Percentiles rank a stretch among this genome's conserved stretches.
These are phyloP conservation scores for Amanita polypyramis DNA, from an alignment of 768 basidiomycete species.

Conservation along the genomic window DNA sequence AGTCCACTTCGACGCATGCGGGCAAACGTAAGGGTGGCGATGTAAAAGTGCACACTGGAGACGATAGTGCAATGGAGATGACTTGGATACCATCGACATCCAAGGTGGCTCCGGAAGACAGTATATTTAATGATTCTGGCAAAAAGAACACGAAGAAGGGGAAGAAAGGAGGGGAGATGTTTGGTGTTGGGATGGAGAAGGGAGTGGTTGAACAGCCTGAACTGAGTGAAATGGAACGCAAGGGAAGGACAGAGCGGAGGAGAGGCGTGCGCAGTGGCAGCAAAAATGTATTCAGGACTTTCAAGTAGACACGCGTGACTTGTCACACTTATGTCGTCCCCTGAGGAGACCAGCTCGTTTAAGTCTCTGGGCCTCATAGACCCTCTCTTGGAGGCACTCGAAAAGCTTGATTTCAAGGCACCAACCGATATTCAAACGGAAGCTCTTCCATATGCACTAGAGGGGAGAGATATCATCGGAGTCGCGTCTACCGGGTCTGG, in stretches of 20 bases:
- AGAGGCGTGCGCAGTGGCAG: slow-evolving; percentile 81
- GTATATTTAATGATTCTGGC: slow-evolving; percentile 17
- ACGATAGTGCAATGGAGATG: slow-evolving; percentile 72
- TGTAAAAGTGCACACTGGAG: slow-evolving; percentile 11
- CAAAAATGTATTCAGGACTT: slow-evolving; percentile 67
- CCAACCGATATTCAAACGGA: slow-evolving; percentile 90
- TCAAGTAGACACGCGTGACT: slow-evolving; percentile 2
- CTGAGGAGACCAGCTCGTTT: slow-evolving; percentile 68
- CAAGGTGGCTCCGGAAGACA: slow-evolving; percentile 24
- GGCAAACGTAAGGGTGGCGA: slow-evolving; percentile 10
- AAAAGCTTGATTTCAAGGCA: slow-evolving; percentile 67
- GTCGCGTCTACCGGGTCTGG: slow-evolving; percentile 97
- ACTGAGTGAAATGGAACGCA: slow-evolving; percentile 55
- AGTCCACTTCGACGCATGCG: slow-evolving; percentile 13
- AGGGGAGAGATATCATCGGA: slow-evolving; percentile 93
- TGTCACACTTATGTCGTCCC: slow-evolving; percentile 37
- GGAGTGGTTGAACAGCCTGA: slow-evolving; percentile 45
- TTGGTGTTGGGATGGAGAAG: slow-evolving; percentile 86
- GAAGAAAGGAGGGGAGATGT: slow-evolving; percentile 61
- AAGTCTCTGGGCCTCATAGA: slow-evolving; percentile 80
- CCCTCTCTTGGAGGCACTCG: slow-evolving; percentile 79
- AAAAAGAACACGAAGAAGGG: slow-evolving; percentile 17
- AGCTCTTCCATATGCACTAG: slow-evolving; percentile 76
- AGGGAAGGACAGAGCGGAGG: slow-evolving; percentile 72
- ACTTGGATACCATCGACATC: slow-evolving; percentile 64